Evolutionary conservation across 1,284 basidiomycete genomes (phyloP).

Genomic region (Rhodotorula glutinis): DNA sequence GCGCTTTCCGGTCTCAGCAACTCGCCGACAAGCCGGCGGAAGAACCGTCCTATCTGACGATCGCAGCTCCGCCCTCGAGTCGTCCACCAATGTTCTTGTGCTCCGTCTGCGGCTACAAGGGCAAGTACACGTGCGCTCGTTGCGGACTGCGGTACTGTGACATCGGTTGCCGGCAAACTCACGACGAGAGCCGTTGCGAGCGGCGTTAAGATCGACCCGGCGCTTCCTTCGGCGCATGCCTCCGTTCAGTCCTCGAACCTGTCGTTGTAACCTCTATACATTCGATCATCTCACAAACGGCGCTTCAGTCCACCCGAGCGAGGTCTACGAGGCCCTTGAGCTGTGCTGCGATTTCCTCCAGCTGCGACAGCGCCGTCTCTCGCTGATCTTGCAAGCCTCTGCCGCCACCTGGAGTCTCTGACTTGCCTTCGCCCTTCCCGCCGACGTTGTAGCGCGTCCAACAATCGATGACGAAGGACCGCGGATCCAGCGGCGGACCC

Average conservation of each 20-base stretch:
- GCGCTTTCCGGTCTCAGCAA: slow-evolving; percentile 53
- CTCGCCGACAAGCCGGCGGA: slow-evolving; percentile 58
- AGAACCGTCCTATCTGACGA: slow-evolving; percentile 60
- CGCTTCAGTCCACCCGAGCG: slow-evolving; percentile 21
- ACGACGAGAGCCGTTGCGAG: slow-evolving; percentile 63
- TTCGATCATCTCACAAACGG: not conserved
- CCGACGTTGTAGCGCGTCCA: slow-evolving; percentile 14
- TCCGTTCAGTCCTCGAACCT: not conserved
- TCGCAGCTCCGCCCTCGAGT: slow-evolving; percentile 53
- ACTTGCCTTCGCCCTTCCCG: not conserved
- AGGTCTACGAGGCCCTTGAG: slow-evolving; percentile 34
- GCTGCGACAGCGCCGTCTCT: slow-evolving; percentile 3
- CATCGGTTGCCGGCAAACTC: slow-evolving; percentile 57
- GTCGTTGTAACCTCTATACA: not conserved
- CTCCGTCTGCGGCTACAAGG: slow-evolving; percentile 67
- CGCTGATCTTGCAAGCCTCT: slow-evolving; percentile 15
- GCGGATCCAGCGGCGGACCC: slow-evolving; percentile 13
- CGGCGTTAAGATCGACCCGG: slow-evolving; percentile 12
- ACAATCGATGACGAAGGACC: slow-evolving; percentile 13
- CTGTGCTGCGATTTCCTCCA: slow-evolving; percentile 13
- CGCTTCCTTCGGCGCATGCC: not conserved
- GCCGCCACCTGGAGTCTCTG: not conserved
- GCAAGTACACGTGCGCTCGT: slow-evolving; percentile 60
- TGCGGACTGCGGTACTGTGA: slow-evolving; percentile 63
- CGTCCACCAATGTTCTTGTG: slow-evolving; percentile 60